Conservation (phyloP, 176 grass and related monocot species). For the Rhynchospora tenuis region DNA sequence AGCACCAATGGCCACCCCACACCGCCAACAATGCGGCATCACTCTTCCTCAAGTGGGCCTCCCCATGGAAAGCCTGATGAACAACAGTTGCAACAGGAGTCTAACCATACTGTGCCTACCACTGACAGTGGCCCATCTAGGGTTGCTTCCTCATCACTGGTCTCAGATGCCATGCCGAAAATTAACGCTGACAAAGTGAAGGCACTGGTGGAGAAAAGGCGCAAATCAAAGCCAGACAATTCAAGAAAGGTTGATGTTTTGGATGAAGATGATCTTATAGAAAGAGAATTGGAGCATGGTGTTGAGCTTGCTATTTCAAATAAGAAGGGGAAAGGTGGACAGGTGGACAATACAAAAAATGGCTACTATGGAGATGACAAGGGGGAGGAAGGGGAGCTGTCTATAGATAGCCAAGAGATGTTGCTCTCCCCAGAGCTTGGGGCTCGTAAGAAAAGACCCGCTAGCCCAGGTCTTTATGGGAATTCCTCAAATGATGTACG, state of each 20-base stretch:
- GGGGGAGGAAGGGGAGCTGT: constrained; percentile 55
- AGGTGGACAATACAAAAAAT: constrained; percentile 29
- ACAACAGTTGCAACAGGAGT: constrained; percentile 36
- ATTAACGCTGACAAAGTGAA: constrained; percentile 72
- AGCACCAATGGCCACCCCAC: constrained; percentile 12
- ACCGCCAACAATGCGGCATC: neutral
- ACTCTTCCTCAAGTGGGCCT: neutral
- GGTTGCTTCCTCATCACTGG: constrained; percentile 30
- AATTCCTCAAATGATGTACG: constrained; percentile 1
- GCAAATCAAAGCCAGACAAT: constrained; percentile 43
- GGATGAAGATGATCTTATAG: constrained; percentile 64
- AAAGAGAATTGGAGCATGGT: constrained; percentile 81
- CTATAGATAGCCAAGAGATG: constrained; percentile 43
- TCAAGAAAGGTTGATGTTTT: constrained; percentile 49
- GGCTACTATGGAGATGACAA: neutral
- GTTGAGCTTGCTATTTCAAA: constrained; percentile 64
- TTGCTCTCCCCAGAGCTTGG: constrained; percentile 20
- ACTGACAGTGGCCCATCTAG: constrained; percentile 26
- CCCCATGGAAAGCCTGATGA: constrained; percentile 25
- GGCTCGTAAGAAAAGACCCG: constrained; percentile 36
- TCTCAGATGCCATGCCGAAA: constrained; percentile 50
- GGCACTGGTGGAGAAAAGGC: constrained; percentile 52
- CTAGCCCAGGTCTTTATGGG: constrained; percentile 3
- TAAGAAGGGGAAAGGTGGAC: constrained; percentile 34
- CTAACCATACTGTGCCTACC: constrained; percentile 25